Percentiles rank a stretch among this genome's conserved stretches.
Evolutionary conservation across 441 rosid species (phyloP).

Genomic region (Pelargonium fulgidum): DNA sequence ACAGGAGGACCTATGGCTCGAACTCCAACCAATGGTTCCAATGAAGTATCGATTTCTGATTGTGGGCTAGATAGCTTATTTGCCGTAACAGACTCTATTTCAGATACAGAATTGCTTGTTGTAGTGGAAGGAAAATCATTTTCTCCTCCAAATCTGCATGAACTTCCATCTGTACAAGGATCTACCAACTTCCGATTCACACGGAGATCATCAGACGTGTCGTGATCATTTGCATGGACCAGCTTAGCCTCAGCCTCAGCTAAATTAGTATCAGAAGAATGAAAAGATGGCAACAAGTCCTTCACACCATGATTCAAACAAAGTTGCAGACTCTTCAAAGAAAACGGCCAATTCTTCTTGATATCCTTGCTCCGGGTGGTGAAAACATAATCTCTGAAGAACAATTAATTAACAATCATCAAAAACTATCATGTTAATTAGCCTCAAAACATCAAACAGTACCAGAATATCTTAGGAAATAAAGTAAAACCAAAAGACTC

Average conservation of each 20-base stretch:
- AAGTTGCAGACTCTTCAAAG: constrained; percentile 60
- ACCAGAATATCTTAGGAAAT: constrained; percentile 8
- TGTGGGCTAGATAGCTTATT: constrained; percentile 35
- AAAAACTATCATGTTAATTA: constrained; percentile 17
- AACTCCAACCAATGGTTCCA: constrained; percentile 31
- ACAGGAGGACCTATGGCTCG: constrained; percentile 30
- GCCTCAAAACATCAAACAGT: neutral
- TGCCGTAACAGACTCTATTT: constrained; percentile 42
- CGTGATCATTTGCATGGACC: constrained; percentile 23
- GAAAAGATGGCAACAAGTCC: constrained; percentile 82
- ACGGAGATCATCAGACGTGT: constrained; percentile 27
- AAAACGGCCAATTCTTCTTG: constrained; percentile 92
- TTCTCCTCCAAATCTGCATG: constrained; percentile 44
- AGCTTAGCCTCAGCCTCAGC: constrained; percentile 28
- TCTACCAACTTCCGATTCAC: constrained; percentile 25
- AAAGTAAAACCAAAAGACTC: constrained; percentile 16
- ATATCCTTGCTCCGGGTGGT: constrained; percentile 62
- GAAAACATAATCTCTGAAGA: constrained; percentile 85
- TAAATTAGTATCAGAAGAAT: constrained; percentile 27
- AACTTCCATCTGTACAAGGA: constrained; percentile 35
- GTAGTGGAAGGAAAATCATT: constrained; percentile 56
- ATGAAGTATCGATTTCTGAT: constrained; percentile 24
- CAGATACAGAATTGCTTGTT: constrained; percentile 42
- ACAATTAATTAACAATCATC: constrained; percentile 14
- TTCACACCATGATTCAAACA: constrained; percentile 77